Evolutionary conservation across 2,329 filamentous ascomycete genomes (phyloP).

Genomic region (Dothistroma septosporum): DNA sequence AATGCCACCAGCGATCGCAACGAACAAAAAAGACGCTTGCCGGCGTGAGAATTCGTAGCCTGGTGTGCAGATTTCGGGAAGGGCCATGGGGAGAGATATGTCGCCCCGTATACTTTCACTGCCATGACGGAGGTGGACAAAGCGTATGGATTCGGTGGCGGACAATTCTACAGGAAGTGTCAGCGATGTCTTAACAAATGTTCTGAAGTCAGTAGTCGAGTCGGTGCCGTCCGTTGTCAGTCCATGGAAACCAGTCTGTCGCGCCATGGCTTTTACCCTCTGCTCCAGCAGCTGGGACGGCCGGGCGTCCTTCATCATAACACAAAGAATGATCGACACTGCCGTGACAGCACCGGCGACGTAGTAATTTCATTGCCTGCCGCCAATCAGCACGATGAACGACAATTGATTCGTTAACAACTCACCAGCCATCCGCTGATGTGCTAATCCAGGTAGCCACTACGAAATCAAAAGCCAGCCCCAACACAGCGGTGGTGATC

Average conservation of each 20-base stretch:
- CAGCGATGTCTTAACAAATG: conserved; percentile 40
- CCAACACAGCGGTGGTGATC: conserved; percentile 5
- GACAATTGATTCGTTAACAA: background rate
- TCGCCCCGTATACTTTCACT: conserved; percentile 43
- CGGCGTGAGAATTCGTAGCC: conserved; percentile 32
- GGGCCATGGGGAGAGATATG: too few relatives aligned
- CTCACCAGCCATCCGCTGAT: conserved; percentile 6
- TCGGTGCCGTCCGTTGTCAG: conserved; percentile 38
- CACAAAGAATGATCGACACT: background rate
- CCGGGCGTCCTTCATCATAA: background rate
- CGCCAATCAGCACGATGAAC: background rate
- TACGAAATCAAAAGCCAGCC: background rate
- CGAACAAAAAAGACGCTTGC: conserved; percentile 51
- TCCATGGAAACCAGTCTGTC: conserved; percentile 25
- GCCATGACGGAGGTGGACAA: conserved; percentile 43
- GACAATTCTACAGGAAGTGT: conserved; percentile 42
- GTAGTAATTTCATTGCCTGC: conserved; percentile 3
- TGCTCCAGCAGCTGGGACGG: conserved; percentile 41
- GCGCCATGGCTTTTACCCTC: conserved; percentile 33
- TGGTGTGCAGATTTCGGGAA: conserved; percentile 44
- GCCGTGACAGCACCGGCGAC: background rate
- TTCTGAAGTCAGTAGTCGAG: conserved; percentile 34
- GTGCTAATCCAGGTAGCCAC: conserved; percentile 1
- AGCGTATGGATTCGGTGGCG: conserved; percentile 47
- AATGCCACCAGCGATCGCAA: conserved; percentile 58